Base-by-base conservation (phyloP, 1,284 basidiomycete genomes). In the Ceraceosorus bombacis region DNA sequence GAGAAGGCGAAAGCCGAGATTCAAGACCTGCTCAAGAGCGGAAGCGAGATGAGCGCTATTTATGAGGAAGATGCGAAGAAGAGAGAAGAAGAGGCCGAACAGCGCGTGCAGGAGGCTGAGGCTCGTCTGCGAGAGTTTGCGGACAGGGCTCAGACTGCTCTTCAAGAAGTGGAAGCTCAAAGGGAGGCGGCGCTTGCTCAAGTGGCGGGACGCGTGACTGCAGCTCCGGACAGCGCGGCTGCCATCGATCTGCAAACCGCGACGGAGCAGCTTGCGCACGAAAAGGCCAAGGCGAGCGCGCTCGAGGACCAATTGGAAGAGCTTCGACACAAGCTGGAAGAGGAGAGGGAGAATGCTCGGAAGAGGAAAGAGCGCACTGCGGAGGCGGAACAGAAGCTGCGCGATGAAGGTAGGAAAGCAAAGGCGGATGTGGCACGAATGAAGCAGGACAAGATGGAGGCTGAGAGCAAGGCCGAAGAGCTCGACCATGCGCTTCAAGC, bases 241-340 rank as follows among this genome's bases (percentile, higher is more conserved):
- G n/a, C 49, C 56, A 41, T 49, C 53, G 5, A 52, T 27, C 49
- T 40, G 48, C 52, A 54, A 40, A 50, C 41, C 39, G 10, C 51
- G 51, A 59, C 61, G 56, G 62, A 59, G 53, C 56, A 59, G 53
- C 60, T 62, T 9, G 40, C 17, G 49, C 51, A 55, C 17, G 62
- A 37, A 49, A 60, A 56, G 49, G 51, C 17, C 36, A 10, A 55
- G 17, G 39, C 40, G 5, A 41, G 52, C 9, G 81, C 81, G 40
- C 81, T 93, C 65, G 92, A 97, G 73, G 93, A 95, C 71, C 81
- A 86, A 68, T 82, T 96, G 8, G 89, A 92, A 63, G 90, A 95
- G 69, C 82, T 85, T 1, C 85, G 84, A 15, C 81, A 81, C 5
- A 82, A 84, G 36, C 81, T 87, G 1, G 90, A 95, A 72, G 82